phyloP scores from a whole-genome alignment of 805 yeast genomes.

The Candida sithepensis region DNA sequence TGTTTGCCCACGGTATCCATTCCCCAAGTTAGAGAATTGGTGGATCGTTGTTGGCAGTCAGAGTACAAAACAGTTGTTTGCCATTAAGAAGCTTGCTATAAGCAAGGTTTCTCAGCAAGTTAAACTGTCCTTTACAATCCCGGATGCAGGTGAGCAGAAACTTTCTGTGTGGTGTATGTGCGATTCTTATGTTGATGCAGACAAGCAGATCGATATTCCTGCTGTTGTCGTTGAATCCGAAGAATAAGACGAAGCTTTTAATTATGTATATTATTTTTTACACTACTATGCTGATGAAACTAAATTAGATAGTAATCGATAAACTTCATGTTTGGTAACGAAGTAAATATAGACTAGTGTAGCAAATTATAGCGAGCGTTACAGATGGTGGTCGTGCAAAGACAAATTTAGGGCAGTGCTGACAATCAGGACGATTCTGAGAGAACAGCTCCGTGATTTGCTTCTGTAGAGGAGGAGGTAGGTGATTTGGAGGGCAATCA shows the following conservation, averaged over 20 bases:
- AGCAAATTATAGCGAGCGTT: too few relatives aligned
- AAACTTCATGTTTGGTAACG: too few relatives aligned
- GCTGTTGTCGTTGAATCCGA: constrained; percentile 34
- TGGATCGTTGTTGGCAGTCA: constrained; percentile 84
- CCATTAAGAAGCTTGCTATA: constrained; percentile 63
- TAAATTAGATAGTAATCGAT: too few relatives aligned
- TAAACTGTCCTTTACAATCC: constrained; percentile 52
- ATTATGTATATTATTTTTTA: neutral
- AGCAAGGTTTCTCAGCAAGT: constrained; percentile 49
- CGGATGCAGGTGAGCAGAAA: constrained; percentile 56
- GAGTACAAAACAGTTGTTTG: constrained; percentile 56
- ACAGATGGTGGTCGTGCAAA: too few relatives aligned
- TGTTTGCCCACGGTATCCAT: constrained; percentile 57
- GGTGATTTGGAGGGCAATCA: too few relatives aligned
- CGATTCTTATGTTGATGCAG: constrained; percentile 91
- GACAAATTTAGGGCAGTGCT: neutral
- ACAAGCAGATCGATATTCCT: constrained; percentile 66
- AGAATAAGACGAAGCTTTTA: neutral
- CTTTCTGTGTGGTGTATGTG: constrained; percentile 82
- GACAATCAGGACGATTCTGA: neutral
- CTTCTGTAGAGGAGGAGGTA: too few relatives aligned
- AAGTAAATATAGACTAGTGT: too few relatives aligned
- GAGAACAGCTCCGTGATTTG: too few relatives aligned
- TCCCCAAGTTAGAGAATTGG: constrained; percentile 66
- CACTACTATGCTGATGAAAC: neutral